phyloP scores from a whole-genome alignment of 805 yeast species.

The Candida ficus region DNA sequence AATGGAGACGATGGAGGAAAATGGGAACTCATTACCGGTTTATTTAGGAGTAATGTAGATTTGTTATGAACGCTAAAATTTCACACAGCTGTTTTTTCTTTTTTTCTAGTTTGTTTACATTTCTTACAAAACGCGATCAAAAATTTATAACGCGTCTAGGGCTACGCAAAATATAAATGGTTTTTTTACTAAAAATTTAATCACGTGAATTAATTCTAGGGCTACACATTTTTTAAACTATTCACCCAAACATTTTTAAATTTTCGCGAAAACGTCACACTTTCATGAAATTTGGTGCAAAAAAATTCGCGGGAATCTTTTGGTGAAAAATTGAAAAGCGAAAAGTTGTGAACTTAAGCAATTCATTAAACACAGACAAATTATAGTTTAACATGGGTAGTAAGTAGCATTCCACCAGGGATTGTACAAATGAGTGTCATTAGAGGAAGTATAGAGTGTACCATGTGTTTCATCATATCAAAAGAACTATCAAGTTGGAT shows the following conservation, averaged over 20 bases:
- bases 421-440: neutral
- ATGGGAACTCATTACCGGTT: constrained; percentile 11
- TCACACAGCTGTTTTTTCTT: neutral
- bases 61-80: no score
- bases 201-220: neutral
- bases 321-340: constrained; percentile 8
- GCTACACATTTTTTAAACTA: neutral
- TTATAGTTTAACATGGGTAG: constrained; percentile 63
- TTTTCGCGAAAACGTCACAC: constrained; percentile 3
- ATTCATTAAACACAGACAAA: constrained; percentile 10
- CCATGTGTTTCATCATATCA: no score
- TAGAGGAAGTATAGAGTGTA: no score
- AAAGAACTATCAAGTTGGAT: no score
- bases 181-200: no score
- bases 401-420: constrained; percentile 40
- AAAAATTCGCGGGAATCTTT: neutral
- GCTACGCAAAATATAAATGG: no score
- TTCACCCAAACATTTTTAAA: neutral
- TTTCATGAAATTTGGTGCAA: neutral
- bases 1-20: constrained; percentile 38
- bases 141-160: neutral
- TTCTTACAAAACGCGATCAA: constrained; percentile 2
- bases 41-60: no score
- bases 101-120: constrained; percentile 10
- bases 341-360: constrained; percentile 2